These are phyloP conservation scores for Emergomyces pasteurianus DNA, from an alignment of 2,329 filamentous ascomycete genomes.

Conservation along the genomic window DNA sequence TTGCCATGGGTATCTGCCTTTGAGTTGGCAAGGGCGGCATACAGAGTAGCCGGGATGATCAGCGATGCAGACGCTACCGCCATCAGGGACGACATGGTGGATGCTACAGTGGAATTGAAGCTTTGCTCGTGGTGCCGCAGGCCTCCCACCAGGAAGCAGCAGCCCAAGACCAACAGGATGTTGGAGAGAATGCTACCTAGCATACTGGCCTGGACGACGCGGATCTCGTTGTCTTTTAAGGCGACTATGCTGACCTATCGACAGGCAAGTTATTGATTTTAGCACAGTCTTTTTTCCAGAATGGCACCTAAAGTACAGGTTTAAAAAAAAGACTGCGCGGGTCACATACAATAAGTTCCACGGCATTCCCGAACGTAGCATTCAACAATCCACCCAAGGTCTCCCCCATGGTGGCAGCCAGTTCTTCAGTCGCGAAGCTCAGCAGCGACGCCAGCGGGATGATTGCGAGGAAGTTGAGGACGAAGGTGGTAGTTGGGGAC, in stretches of 20 bases:
- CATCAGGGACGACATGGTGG: slow-evolving; percentile 55
- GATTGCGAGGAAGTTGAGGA: slow-evolving; percentile 53
- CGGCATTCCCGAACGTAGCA: slow-evolving; percentile 55
- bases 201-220: slow-evolving; percentile 97
- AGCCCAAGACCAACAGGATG: slow-evolving; percentile 72
- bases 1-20: slow-evolving; percentile 32
- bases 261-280: neutral
- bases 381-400: slow-evolving; percentile 53
- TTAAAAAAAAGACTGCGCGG: no score
- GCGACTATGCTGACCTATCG: slow-evolving; percentile 80
- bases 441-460: slow-evolving; percentile 50
- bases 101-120: slow-evolving; percentile 40
- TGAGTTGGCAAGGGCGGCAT: slow-evolving; percentile 46
- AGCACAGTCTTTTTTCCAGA: no score
- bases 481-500: slow-evolving; percentile 47
- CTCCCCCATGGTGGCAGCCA: slow-evolving; percentile 49
- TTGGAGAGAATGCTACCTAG: slow-evolving; percentile 92
- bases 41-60: slow-evolving; percentile 66
- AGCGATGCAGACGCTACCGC: slow-evolving; percentile 63
- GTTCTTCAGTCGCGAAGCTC: slow-evolving; percentile 53
- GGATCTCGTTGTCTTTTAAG: slow-evolving; percentile 70
- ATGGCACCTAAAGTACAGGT: no score
- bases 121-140: slow-evolving; percentile 57
- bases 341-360: slow-evolving; percentile 56
- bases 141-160: slow-evolving; percentile 68